Evolutionary conservation across 176 grass and related monocot species (phyloP).

Genomic region (Rhipidocladum racemiflorum): DNA sequence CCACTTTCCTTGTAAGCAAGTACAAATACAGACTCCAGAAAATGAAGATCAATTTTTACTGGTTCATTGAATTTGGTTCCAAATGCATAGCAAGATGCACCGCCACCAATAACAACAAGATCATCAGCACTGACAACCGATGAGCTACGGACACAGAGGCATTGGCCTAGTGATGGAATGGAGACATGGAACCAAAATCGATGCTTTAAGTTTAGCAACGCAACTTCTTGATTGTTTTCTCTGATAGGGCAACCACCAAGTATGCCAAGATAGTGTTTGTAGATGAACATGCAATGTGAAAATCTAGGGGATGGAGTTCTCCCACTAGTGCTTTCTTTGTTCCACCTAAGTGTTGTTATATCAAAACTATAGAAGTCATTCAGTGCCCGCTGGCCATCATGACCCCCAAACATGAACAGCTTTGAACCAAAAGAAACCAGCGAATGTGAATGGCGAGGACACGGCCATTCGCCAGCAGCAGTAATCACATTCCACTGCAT

Average conservation of each 20-base stretch:
- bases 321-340: constrained; percentile 59
- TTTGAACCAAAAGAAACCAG: constrained; percentile 55
- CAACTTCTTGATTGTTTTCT: constrained; percentile 63
- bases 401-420: constrained; percentile 80
- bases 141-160: constrained; percentile 82
- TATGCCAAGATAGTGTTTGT: constrained; percentile 75
- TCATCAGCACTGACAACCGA: constrained; percentile 61
- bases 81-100: constrained; percentile 97
- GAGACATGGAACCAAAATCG: constrained; percentile 57
- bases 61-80: constrained; percentile 79
- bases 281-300: constrained; percentile 91
- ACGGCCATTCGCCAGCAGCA: constrained; percentile 54
- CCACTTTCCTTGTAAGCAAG: constrained; percentile 13
- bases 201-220: constrained; percentile 58
- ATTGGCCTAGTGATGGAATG: constrained; percentile 53
- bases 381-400: constrained; percentile 82
- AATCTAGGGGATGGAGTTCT: constrained; percentile 75
- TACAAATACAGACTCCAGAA: constrained; percentile 42
- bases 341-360: constrained; percentile 60
- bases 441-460: constrained; percentile 92
- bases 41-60: constrained; percentile 72
- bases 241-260: constrained; percentile 81
- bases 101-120: constrained; percentile 80
- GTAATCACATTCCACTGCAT: constrained; percentile 57
- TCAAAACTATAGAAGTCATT: constrained; percentile 76